Base-by-base conservation (phyloP, 2,329 filamentous ascomycete genomes). In the Penicillium rolfsii region DNA sequence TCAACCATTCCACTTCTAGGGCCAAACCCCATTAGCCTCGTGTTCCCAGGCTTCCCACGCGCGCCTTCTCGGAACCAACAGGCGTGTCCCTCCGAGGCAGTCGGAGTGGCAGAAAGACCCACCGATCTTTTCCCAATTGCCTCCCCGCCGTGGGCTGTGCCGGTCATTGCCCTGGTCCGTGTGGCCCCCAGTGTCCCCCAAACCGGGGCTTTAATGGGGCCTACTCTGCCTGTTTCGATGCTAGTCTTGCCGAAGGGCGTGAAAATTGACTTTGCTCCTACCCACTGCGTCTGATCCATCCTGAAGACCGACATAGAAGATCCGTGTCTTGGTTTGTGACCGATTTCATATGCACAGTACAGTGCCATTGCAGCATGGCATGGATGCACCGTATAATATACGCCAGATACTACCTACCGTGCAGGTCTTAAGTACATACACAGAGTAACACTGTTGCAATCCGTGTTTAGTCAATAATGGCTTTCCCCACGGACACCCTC, bases 51-150 rank as follows among this genome's bases (percentile, higher is more conserved):
- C 30, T 33, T 11, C 30, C 8, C 30, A 33, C 8, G 26, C 14
- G 26, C 35, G 41, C 41, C 45, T 22, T 48, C 45, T 22, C 59
- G 54, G 43, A 40, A 35, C 30, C 30, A 50, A 24, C 28, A 50
- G 46, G 46, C 46, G 28, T 22, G 22, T 19, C 33, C 40, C 52
- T 58, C 46, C 38, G 59, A 55, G 43, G 35, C 52, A 50, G 36
- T 35, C 12, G 26, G 16, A 30, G 2, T 5, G 24, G 5, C 35
- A 52, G n/a, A 36, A 9, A 38, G 60, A 54, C 52, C 66, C 64
- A 68, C 59, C 59, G 65, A 68, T 70, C 68, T 33, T 67, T 70
- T 68, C 71, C 70, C 45, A 65, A 66, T 71, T 67, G 41, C 60
- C 59, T 71, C 69, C 69, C 70, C 70, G 70, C 68, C 40, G 49